These are phyloP conservation scores for Lentinula novae-zelandiae DNA, from an alignment of 1,284 basidiomycete genomes.

Conservation along the genomic window DNA sequence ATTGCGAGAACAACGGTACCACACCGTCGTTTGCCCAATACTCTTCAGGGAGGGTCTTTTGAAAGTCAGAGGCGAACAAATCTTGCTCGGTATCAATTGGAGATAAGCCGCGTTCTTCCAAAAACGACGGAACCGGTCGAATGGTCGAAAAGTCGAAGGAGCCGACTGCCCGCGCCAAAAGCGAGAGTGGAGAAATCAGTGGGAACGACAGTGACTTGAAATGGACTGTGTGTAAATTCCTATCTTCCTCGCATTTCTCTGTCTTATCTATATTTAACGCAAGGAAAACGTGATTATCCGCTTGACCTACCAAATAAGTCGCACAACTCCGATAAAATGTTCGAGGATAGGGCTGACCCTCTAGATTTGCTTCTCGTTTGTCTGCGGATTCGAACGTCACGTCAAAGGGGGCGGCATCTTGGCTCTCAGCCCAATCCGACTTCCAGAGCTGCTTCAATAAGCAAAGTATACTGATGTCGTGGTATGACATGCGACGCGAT, in stretches of 20 bases:
- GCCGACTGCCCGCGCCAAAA: slow-evolving; percentile 24
- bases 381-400: slow-evolving; percentile 44
- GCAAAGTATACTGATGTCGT: slow-evolving; percentile 29
- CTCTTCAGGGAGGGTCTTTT: slow-evolving; percentile 17
- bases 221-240: slow-evolving; percentile 3
- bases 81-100: slow-evolving; percentile 1
- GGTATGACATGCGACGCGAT: slow-evolving; percentile 36
- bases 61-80: not conserved
- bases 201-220: slow-evolving; percentile 17
- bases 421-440: slow-evolving; percentile 47
- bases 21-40: slow-evolving; percentile 45
- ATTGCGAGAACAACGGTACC: slow-evolving; percentile 50
- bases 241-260: slow-evolving; percentile 7
- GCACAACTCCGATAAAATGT: slow-evolving; percentile 45
- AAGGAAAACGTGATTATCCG: slow-evolving; percentile 9
- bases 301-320: slow-evolving; percentile 32
- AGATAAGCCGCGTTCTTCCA: slow-evolving; percentile 7
- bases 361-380: slow-evolving; percentile 35
- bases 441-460: slow-evolving; percentile 39
- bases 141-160: slow-evolving; percentile 36
- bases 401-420: slow-evolving; percentile 46
- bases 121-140: slow-evolving; percentile 33
- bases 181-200: slow-evolving; percentile 17
- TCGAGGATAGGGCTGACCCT: slow-evolving; percentile 31
- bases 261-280: slow-evolving; percentile 7